Conservation (phyloP, 768 basidiomycete species). For the Suillus tomentosus region DNA sequence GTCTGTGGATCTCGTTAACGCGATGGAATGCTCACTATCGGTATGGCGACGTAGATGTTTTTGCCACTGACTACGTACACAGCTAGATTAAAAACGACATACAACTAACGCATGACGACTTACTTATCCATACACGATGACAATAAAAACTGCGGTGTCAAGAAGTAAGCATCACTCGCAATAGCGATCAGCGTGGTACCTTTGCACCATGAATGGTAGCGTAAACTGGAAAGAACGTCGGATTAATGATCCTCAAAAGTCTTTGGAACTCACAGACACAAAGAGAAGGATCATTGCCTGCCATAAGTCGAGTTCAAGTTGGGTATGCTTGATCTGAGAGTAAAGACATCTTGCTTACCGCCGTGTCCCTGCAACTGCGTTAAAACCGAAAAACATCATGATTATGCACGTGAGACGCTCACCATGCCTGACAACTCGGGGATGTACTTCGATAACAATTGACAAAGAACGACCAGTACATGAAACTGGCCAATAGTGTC, state of each 20-base stretch:
- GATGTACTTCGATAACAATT: background rate
- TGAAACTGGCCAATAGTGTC: background rate
- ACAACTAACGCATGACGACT: background rate
- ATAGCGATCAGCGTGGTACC: background rate
- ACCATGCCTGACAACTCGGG: background rate
- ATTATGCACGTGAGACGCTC: background rate
- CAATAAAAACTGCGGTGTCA: conserved; percentile 9
- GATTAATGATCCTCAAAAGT: background rate
- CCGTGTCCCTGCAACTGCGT: background rate
- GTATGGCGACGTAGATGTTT: conserved; percentile 6
- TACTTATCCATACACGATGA: conserved; percentile 15
- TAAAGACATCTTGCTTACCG: background rate
- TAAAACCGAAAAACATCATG: background rate
- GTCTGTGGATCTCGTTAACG: background rate
- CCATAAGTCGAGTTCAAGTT: background rate
- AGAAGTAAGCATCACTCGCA: background rate
- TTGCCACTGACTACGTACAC: conserved; percentile 1
- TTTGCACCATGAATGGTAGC: conserved; percentile 9
- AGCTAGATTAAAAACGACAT: background rate
- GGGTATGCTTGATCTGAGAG: background rate
- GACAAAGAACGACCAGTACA: background rate
- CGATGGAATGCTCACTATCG: background rate
- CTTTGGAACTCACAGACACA: background rate
- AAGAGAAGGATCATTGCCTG: background rate
- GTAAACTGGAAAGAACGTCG: background rate